Percentiles rank a stretch among this genome's conserved stretches.
Evolutionary conservation across 1,139 yeast genomes (phyloP).

Genomic region (Blastobotrys illinoisensis): DNA sequence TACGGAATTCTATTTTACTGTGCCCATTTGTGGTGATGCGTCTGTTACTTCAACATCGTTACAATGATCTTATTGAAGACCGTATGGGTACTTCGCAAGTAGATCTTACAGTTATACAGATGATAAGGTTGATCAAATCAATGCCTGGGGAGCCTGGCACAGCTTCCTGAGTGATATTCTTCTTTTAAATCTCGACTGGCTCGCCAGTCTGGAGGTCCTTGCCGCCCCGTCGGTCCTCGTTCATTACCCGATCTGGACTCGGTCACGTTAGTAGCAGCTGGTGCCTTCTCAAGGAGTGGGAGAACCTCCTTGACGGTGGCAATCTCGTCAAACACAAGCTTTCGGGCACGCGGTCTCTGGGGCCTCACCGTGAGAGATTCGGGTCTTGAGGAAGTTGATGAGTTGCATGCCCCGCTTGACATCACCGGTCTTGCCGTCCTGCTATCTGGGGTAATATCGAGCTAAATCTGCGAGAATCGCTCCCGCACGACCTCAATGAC

Average conservation of each 20-base stretch:
- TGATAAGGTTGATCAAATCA: conserved; percentile 50
- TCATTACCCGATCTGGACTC: conserved; percentile 51
- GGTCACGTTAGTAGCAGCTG: conserved; percentile 55
- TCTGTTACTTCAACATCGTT: too few species aligned
- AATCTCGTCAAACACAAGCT: conserved; percentile 73
- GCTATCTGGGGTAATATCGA: conserved; percentile 32
- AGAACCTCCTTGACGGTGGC: conserved; percentile 56
- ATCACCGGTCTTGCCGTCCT: conserved; percentile 38
- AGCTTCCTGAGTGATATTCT: conserved; percentile 75
- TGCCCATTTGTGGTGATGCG: too few species aligned
- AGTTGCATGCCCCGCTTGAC: conserved; percentile 98
- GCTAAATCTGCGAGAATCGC: conserved; percentile 48
- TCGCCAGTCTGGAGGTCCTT: conserved; percentile 63
- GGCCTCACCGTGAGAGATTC: conserved; percentile 48
- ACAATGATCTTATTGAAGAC: too few species aligned
- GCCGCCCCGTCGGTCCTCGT: conserved; percentile 57
- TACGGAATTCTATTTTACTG: too few species aligned
- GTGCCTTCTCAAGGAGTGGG: conserved; percentile 51
- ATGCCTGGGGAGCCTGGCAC: conserved; percentile 95
- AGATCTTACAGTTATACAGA: too few species aligned
- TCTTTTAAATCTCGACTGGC: conserved; percentile 59
- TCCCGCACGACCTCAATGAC: conserved; percentile 77
- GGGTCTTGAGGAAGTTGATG: conserved; percentile 75
- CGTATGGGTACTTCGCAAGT: too few species aligned
- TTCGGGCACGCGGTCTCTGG: conserved; percentile 78